Percentiles rank a stretch among this genome's conserved stretches.
These are phyloP conservation scores for Lodderomyces pseudojiufengensis DNA, from an alignment of 1,139 yeast species.

Conservation along the genomic window DNA sequence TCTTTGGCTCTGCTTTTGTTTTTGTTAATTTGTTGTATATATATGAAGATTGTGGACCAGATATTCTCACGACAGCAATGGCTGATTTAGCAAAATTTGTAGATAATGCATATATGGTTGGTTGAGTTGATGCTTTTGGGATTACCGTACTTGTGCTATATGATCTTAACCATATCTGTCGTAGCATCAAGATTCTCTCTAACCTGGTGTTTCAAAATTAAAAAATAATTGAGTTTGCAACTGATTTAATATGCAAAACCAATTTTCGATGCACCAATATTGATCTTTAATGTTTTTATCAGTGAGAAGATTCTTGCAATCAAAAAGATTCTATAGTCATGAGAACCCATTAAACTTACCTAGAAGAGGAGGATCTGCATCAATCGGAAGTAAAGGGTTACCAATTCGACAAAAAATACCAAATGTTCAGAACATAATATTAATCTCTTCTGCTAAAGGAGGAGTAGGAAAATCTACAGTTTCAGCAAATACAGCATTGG, in stretches of 20 bases:
- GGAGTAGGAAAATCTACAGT: conserved; percentile 67
- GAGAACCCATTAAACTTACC: conserved; percentile 54
- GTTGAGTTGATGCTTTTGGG: conserved; percentile 16
- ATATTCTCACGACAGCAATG: conserved; percentile 76
- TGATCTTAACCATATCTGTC: conserved; percentile 1
- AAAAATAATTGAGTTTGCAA: not conserved
- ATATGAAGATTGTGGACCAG: conserved; percentile 62
- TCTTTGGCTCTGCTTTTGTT: conserved; percentile 34
- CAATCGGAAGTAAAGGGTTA: conserved; percentile 44
- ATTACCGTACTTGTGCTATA: not conserved
- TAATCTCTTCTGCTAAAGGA: conserved; percentile 79
- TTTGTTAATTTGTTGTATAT: conserved; percentile 49
- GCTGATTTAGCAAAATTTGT: conserved; percentile 83
- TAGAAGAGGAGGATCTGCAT: conserved; percentile 18
- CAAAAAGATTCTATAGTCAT: conserved; percentile 14
- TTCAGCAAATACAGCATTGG: conserved; percentile 63
- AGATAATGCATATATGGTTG: conserved; percentile 88
- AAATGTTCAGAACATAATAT: conserved; percentile 56
- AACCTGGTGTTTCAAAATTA: no score
- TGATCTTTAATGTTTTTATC: not conserved
- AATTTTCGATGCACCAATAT: not conserved
- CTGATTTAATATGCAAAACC: not conserved
- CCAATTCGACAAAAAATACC: conserved; percentile 57
- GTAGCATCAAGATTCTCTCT: conserved; percentile 1
- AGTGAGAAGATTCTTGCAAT: conserved; percentile 1